Evolutionary conservation across 768 basidiomycete species (phyloP).

Genomic region (Dioszegia aurantiaca): DNA sequence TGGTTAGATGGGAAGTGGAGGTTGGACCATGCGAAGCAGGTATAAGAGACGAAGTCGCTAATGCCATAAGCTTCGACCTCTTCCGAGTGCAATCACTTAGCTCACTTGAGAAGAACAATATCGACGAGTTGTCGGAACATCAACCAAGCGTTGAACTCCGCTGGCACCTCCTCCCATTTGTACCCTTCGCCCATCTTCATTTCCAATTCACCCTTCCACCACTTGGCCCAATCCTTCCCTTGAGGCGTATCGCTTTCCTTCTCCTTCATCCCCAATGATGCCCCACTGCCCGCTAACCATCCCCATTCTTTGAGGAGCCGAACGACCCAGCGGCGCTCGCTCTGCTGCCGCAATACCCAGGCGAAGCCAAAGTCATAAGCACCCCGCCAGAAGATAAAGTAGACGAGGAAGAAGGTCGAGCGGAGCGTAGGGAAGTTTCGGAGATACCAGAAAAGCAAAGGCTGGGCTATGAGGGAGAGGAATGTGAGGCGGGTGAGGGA

Average conservation of each 20-base stretch:
- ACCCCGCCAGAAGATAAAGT: conserved; percentile 88
- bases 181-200: conserved; percentile 96
- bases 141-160: conserved; percentile 96
- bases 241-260: conserved; percentile 19
- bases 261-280: conserved; percentile 9
- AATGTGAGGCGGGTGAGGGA: conserved; percentile 84
- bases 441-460: conserved; percentile 67
- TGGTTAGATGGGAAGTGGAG: conserved; percentile 80
- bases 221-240: conserved; percentile 61
- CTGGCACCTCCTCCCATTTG: conserved; percentile 83
- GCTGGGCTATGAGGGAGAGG: conserved; percentile 71
- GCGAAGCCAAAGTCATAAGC: conserved; percentile 92
- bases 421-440: conserved; percentile 52
- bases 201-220: conserved; percentile 81
- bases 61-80: conserved; percentile 5
- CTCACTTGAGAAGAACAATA: conserved; percentile 89
- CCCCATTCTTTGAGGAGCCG: conserved; percentile 70
- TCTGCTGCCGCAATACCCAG: conserved; percentile 90
- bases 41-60: conserved; percentile 92
- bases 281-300: conserved; percentile 68
- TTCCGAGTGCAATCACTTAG: conserved; percentile 21
- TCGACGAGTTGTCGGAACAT: conserved; percentile 95
- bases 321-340: conserved; percentile 92
- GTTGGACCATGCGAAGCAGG: conserved; percentile 90
- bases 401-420: conserved; percentile 73